Evolutionary conservation across 306 rosid genomes (phyloP), one percentile per base, ranked within the genome.

Genomic region (Leucaena leucocephala): DNA sequence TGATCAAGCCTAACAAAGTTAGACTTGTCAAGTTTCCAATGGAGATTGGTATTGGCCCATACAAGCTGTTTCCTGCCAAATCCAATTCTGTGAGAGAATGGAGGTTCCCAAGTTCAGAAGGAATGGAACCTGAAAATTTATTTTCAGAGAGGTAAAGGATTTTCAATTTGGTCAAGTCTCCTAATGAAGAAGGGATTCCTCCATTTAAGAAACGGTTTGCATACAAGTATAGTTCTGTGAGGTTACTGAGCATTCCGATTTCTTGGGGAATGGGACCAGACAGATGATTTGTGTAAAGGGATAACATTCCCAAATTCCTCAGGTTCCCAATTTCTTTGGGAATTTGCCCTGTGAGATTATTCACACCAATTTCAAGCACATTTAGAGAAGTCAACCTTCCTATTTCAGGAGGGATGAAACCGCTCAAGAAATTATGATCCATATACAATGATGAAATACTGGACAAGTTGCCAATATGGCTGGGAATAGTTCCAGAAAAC

Each of bases 401-500:
- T 7, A 81, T 74, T 34, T 74, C 84, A 43, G 1, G 33, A 19
- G 83, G 79, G 73, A 80, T 50, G 14, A 46, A 43, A 8, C 70
- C 71, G 4, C 12, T 70, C 10, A 78, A 45, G 61, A 2, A 4
- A 58, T 78, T 78, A 2, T 0, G 0, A 44, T 1, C 7, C 46
- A 77, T 2, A 15, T 2, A 0, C 38, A 68, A 10, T 0, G 5
- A 0, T 0, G 42, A 17, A 62, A 63, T 77, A 5, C 27, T 62
- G 55, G 78, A 62, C 35, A 82, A 1, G 3, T 17, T 16, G 6
- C 57, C 83, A 72, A 79, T 49, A 17, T 80, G 61, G 35, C 1
- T 27, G 71, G 78, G 82, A 71, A 82, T 77, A 2, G 8, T 82
- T 64, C 79, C 82, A 55, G 3, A 9, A 2, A 82, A 52, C 0